phyloP scores from a whole-genome alignment of 495 filamentous ascomycete genomes.

The Cetradonia linearis region DNA sequence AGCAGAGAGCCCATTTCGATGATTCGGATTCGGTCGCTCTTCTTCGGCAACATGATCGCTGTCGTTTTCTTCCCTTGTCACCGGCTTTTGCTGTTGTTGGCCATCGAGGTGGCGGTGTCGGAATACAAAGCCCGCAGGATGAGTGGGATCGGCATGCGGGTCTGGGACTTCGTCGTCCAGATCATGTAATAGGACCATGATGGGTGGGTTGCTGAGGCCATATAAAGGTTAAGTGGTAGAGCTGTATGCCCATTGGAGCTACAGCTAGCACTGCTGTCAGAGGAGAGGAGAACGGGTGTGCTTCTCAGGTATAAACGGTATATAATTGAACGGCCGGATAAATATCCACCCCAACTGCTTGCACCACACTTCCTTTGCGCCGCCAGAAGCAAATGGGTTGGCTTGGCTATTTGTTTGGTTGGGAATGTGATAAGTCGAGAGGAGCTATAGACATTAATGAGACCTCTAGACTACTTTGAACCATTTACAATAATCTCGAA shows the following conservation, averaged over 20 bases:
- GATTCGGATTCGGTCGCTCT: conserved; percentile 50
- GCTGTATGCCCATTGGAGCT: conserved; percentile 24
- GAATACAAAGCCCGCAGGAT: conserved; percentile 22
- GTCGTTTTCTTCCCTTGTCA: conserved; percentile 17
- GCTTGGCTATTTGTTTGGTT: neutral
- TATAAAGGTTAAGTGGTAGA: conserved; percentile 14
- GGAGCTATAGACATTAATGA: neutral
- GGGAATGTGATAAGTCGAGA: neutral
- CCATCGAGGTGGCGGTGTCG: neutral
- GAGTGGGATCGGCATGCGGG: conserved; percentile 31
- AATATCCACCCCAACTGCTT: neutral
- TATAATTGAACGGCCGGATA: conserved; percentile 1
- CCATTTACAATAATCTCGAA: neutral
- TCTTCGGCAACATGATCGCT: conserved; percentile 23
- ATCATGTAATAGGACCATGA: conserved; percentile 58
- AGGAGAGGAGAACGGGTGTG: neutral
- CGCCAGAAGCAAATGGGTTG: neutral
- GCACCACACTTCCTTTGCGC: conserved; percentile 1
- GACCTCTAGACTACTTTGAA: neutral
- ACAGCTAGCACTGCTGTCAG: conserved; percentile 12
- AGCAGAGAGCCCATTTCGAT: conserved; percentile 55
- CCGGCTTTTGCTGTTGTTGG: conserved; percentile 3
- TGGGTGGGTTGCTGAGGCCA: conserved; percentile 19
- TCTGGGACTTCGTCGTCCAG: conserved; percentile 39
- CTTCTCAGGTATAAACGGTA: neutral